Evolutionary conservation across 805 yeast species (phyloP).

Genomic region (Candida pini): DNA sequence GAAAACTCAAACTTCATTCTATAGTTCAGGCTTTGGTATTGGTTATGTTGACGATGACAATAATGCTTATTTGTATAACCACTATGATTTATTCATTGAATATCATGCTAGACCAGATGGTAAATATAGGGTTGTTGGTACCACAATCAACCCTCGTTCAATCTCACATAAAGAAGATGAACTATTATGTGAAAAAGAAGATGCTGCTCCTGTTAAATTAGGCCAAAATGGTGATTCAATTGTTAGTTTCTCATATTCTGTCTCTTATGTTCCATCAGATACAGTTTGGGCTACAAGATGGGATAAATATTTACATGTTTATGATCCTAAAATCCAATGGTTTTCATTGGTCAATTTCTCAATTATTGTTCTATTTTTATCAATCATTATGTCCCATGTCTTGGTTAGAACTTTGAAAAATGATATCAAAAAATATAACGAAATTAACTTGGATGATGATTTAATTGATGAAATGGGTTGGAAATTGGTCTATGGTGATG

Average conservation of each 20-base stretch:
- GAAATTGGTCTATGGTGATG: conserved; percentile 94
- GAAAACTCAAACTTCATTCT: conserved; percentile 56
- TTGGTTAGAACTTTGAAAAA: conserved; percentile 72
- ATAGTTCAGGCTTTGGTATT: conserved; percentile 76
- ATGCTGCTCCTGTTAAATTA: conserved; percentile 38
- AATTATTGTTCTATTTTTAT: conserved; percentile 69
- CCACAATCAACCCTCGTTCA: conserved; percentile 68
- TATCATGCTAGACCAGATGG: conserved; percentile 71
- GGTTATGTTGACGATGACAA: conserved; percentile 58
- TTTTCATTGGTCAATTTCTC: conserved; percentile 85
- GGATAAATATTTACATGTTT: conserved; percentile 92
- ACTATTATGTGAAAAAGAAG: conserved; percentile 15
- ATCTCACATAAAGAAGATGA: conserved; percentile 15
- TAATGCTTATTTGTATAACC: conserved; percentile 66
- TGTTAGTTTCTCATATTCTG: conserved; percentile 84
- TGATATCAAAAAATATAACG: conserved; percentile 86
- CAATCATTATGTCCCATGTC: conserved; percentile 73
- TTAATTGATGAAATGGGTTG: conserved; percentile 93
- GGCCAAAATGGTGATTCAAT: conserved; percentile 43
- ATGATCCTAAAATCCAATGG: conserved; percentile 94
- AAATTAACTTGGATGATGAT: conserved; percentile 79
- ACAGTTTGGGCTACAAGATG: conserved; percentile 97
- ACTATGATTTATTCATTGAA: conserved; percentile 72
- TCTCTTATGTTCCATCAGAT: conserved; percentile 58
- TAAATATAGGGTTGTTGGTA: conserved; percentile 86